Base-by-base conservation (phyloP, 106 monocot species). In the Triglochin maritima region DNA sequence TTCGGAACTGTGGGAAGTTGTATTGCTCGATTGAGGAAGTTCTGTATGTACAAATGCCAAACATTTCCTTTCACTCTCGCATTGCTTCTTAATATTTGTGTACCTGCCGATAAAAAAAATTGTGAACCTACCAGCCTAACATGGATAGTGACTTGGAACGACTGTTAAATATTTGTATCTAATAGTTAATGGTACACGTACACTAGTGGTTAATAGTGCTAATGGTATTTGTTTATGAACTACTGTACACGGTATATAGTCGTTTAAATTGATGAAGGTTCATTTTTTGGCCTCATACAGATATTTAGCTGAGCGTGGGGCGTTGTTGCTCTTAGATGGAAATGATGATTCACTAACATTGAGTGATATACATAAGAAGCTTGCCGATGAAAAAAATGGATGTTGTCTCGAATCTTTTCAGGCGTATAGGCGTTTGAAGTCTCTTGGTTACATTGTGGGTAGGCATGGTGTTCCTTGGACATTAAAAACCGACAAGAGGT, bases 11-110 rank as follows among this genome's bases (percentile, higher is more conserved):
- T 29, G 79, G 87, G 17, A 90, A 75, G 51, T 83, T 96, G 6
- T 90, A 86, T 66, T 96, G 90, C 72, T 77, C 78, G 48, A 81
- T 90, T 44, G 95, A 96, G 81, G 95, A 96, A 69, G 81, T 90
- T n/a, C 9, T 75, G 95, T 88, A 75, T 61, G 82, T 74, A 51
- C 56, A 9, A 0, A 8, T 52, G 52, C 9, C 52, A 52, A 5
- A 2, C 0, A 5, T 17, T 17, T 4, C 4, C 41, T 9, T 29
- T 59, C 3, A 59, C 7, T 10, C 3, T 55, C 5, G 59, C 7
- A 4, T 41, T 11, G 6, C 5, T 47, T 70, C 7, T 58, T 57
- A 16, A 45, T 9, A 4, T 45, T 57, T 69, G 45, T 29, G 45
- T 3, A 46, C 45, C 9, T 9, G 12, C 10, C 29, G 44, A 52